Conservation (phyloP, 352 stramenopile species). For the Aphanomyces euteiches region DNA sequence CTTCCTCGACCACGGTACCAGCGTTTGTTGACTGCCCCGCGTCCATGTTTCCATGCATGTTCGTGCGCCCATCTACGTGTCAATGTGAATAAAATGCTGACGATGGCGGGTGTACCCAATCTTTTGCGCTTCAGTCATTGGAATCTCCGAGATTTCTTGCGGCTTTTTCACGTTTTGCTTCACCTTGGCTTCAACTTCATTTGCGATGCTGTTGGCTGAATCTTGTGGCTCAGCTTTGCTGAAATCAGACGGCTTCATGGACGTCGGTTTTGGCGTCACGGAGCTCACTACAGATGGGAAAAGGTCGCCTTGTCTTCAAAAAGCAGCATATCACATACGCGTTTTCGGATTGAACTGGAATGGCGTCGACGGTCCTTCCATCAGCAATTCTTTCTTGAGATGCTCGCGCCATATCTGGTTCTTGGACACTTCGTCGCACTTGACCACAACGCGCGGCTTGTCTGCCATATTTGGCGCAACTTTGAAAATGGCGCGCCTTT, state of each 20-base stretch:
- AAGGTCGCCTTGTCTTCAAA: neutral
- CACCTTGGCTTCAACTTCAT: conserved; percentile 47
- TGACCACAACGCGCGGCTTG: conserved; percentile 30
- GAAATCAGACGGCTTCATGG: conserved; percentile 71
- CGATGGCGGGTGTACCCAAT: conserved; percentile 42
- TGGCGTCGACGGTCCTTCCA: conserved; percentile 64
- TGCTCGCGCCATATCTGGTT: conserved; percentile 89
- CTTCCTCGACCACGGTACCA: conserved; percentile 81
- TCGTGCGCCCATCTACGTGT: conserved; percentile 62
- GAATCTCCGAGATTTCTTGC: conserved; percentile 56
- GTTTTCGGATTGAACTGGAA: conserved; percentile 85
- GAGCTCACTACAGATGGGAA: conserved; percentile 49
- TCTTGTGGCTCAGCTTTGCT: conserved; percentile 47
- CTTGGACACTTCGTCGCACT: conserved; percentile 78
- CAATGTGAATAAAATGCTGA: neutral
- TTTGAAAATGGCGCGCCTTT: neutral
- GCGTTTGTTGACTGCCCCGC: conserved; percentile 66
- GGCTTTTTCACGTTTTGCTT: conserved; percentile 62
- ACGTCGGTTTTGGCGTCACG: conserved; percentile 70
- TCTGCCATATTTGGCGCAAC: conserved; percentile 5
- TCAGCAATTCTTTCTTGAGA: conserved; percentile 76
- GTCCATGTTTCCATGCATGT: conserved; percentile 59
- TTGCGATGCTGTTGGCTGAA: conserved; percentile 36
- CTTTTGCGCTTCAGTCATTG: conserved; percentile 71
- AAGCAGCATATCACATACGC: conserved; percentile 35